These are phyloP conservation scores for Speleostelium caveatum DNA, from an alignment of 78 protist genomes.

Conservation along the genomic window DNA sequence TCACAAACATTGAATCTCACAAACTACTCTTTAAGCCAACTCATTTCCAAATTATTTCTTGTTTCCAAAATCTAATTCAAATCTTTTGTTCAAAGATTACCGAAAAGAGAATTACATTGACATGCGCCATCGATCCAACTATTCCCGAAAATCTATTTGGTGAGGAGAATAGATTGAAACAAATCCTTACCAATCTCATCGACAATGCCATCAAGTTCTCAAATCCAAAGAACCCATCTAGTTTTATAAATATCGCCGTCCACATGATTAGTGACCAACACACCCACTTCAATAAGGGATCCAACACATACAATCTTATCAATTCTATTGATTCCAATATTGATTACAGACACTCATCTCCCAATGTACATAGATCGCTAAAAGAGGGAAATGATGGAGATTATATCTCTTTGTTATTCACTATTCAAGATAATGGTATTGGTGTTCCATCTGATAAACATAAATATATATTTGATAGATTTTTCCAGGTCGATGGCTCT, in stretches of 20 bases:
- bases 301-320: neutral
- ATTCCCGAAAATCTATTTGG: conserved; percentile 49
- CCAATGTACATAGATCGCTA: neutral
- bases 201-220: conserved; percentile 67
- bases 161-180: conserved; percentile 46
- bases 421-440: conserved; percentile 62
- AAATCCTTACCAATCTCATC: conserved; percentile 36
- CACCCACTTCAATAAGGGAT: no score
- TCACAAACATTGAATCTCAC: conserved; percentile 30
- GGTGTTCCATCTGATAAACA: conserved; percentile 55
- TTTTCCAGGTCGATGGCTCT: conserved; percentile 51
- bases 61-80: neutral
- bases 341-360: neutral
- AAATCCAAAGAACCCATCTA: neutral
- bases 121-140: conserved; percentile 5
- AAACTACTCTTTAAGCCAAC: neutral
- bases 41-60: conserved; percentile 20
- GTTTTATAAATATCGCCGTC: neutral
- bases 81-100: conserved; percentile 20
- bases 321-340: neutral
- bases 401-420: neutral
- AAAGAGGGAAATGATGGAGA: neutral
- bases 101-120: conserved; percentile 17
- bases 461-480: conserved; percentile 52
- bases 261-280: neutral